Evolutionary conservation across 805 yeast genomes (phyloP).

Genomic region (Candida suzukii): DNA sequence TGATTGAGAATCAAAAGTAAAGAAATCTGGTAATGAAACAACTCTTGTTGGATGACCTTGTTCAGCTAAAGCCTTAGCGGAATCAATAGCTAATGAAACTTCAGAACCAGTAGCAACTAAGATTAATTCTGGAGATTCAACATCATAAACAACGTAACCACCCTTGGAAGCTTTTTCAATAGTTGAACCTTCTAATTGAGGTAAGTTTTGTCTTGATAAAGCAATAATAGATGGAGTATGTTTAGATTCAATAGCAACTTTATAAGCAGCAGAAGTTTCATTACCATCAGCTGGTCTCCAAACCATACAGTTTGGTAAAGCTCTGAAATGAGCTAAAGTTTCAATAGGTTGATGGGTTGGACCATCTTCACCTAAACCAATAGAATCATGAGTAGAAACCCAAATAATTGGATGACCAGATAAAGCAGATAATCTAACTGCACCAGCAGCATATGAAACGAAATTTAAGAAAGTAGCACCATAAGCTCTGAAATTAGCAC

Average conservation of each 20-base stretch:
- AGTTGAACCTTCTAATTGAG: slow-evolving; percentile 89
- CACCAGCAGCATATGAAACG: slow-evolving; percentile 77
- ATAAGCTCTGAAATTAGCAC: slow-evolving; percentile 79
- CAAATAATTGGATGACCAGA: slow-evolving; percentile 79
- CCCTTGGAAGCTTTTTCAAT: slow-evolving; percentile 91
- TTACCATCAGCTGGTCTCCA: slow-evolving; percentile 96
- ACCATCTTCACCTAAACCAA: slow-evolving; percentile 90
- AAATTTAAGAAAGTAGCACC: slow-evolving; percentile 99
- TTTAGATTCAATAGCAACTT: slow-evolving; percentile 51
- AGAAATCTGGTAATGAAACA: slow-evolving; percentile 91
- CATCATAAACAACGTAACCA: slow-evolving; percentile 73
- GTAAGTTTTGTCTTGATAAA: slow-evolving; percentile 78
- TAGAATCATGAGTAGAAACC: slow-evolving; percentile 88
- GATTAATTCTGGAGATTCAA: slow-evolving; percentile 59
- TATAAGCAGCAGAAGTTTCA: slow-evolving; percentile 80
- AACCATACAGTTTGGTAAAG: slow-evolving; percentile 72
- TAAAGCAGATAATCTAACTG: slow-evolving; percentile 76
- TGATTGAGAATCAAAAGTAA: slow-evolving; percentile 80
- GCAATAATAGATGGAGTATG: slow-evolving; percentile 71
- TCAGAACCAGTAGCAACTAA: slow-evolving; percentile 94
- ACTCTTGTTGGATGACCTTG: slow-evolving; percentile 70
- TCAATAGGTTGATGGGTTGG: slow-evolving; percentile 93
- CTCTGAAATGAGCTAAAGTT: slow-evolving; percentile 81
- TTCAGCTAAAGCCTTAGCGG: slow-evolving; percentile 62
- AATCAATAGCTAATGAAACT: slow-evolving; percentile 75